Conservation (phyloP, 352 stramenopile genomes). For the Globisporangium cylindrosporum region DNA sequence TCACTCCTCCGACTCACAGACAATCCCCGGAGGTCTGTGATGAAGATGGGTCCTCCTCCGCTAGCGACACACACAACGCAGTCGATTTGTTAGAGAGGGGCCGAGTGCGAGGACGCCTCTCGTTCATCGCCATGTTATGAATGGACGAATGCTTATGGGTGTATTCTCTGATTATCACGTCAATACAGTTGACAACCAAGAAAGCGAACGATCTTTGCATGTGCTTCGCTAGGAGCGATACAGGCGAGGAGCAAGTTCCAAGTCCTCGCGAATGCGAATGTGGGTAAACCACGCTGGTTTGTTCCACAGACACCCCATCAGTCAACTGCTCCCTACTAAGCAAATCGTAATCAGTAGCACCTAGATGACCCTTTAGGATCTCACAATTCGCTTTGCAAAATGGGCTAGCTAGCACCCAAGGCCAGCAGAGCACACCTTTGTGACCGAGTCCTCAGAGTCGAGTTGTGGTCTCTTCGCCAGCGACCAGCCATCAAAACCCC, state of each 20-base stretch:
- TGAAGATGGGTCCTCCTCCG: neutral
- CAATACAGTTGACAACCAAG: neutral
- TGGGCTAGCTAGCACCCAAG: neutral
- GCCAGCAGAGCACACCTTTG: neutral
- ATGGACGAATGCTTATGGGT: neutral
- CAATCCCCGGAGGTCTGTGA: neutral
- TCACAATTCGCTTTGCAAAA: neutral
- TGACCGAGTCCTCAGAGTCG: neutral
- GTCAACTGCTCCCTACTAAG: neutral
- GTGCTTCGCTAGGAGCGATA: neutral
- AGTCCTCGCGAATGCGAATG: neutral
- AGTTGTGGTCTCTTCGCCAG: neutral
- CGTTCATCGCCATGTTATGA: neutral
- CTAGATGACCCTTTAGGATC: neutral
- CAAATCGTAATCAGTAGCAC: neutral
- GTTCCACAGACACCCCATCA: neutral
- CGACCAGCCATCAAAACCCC: too few relatives aligned
- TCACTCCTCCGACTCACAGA: neutral
- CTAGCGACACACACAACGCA: neutral
- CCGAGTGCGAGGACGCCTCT: neutral
- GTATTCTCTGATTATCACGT: neutral
- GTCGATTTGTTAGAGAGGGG: neutral
- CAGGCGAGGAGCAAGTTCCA: neutral
- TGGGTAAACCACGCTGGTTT: neutral
- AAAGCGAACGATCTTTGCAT: too few relatives aligned